Percentiles rank a stretch among this genome's conserved stretches.
Conservation (phyloP, 768 basidiomycete species). For the Trichaptum fuscoviolaceum region DNA sequence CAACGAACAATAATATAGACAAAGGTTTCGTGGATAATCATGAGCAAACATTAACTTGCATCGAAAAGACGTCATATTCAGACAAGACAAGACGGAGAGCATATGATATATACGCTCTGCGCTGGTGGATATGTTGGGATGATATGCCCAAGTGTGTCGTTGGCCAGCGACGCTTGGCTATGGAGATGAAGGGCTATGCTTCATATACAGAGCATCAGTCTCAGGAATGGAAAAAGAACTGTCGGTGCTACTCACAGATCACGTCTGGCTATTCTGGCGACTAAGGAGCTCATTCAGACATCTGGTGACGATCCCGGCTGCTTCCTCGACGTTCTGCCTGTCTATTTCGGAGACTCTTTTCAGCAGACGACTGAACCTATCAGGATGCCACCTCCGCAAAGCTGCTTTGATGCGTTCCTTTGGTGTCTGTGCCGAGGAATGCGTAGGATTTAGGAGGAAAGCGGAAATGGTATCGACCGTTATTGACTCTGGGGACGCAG, state of each 20-base stretch:
- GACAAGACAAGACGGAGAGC: neutral
- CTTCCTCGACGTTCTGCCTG: constrained; percentile 48
- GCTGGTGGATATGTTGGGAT: neutral
- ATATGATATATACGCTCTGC: neutral
- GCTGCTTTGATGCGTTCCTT: constrained; percentile 65
- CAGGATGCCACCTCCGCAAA: constrained; percentile 77
- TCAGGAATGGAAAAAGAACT: neutral
- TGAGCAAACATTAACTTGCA: neutral
- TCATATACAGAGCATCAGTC: neutral
- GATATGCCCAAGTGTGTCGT: neutral
- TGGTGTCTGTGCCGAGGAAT: constrained; percentile 51
- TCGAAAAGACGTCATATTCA: neutral
- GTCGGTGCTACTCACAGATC: neutral
- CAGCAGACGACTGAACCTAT: constrained; percentile 60
- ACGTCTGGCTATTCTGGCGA: neutral
- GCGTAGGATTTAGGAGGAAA: constrained; percentile 62
- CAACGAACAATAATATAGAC: constrained; percentile 1
- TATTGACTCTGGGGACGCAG: constrained; percentile 44
- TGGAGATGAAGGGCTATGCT: neutral
- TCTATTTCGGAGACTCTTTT: constrained; percentile 49
- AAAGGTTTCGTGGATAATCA: neutral
- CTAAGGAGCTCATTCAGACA: constrained; percentile 62
- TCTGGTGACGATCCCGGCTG: constrained; percentile 59
- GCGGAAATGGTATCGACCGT: constrained; percentile 44
- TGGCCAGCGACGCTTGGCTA: neutral